A percentile compares a stretch with the other conserved stretches of the same genome.
phyloP scores from a whole-genome alignment of 1,139 yeast genomes.

The Taphrina pruni region DNA sequence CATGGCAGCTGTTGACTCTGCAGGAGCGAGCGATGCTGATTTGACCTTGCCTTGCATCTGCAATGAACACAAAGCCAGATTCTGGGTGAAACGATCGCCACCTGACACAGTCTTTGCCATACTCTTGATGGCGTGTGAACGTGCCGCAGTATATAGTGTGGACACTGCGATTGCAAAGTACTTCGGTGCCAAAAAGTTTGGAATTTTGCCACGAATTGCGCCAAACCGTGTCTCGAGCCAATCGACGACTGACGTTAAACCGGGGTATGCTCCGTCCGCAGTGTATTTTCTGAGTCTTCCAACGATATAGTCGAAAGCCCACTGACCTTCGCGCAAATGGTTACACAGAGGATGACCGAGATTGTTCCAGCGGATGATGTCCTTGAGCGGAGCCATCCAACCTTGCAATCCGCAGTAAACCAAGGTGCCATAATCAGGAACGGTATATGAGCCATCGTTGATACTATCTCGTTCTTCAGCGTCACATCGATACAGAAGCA shows the following conservation, averaged over 20 bases:
- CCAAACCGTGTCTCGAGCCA: slow-evolving; percentile 76
- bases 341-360: slow-evolving; percentile 82
- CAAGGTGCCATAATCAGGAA: slow-evolving; percentile 75
- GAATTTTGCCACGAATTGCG: slow-evolving; percentile 65
- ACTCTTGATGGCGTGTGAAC: slow-evolving; percentile 66
- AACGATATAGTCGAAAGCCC: slow-evolving; percentile 85
- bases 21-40: slow-evolving; percentile 76
- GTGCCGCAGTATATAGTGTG: slow-evolving; percentile 78
- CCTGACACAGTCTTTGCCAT: slow-evolving; percentile 62
- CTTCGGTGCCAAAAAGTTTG: slow-evolving; percentile 82
- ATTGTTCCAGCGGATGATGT: slow-evolving; percentile 70
- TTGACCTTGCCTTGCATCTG: slow-evolving; percentile 84
- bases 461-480: slow-evolving; percentile 86
- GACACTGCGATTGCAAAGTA: slow-evolving; percentile 83
- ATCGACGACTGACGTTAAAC: slow-evolving; percentile 60
- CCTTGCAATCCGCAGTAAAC: slow-evolving; percentile 93
- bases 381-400: slow-evolving; percentile 74
- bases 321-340: slow-evolving; percentile 78
- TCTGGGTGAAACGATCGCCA: slow-evolving; percentile 76
- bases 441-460: slow-evolving; percentile 69
- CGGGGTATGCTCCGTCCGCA: slow-evolving; percentile 54
- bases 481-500: slow-evolving; percentile 76
- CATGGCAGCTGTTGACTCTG: slow-evolving; percentile 66
- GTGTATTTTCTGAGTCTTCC: slow-evolving; percentile 65
- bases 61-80: slow-evolving; percentile 78